These are phyloP conservation scores for Coemansia sp. DNA, from an alignment of 192 early-diverging fungal species.

Conservation along the genomic window DNA sequence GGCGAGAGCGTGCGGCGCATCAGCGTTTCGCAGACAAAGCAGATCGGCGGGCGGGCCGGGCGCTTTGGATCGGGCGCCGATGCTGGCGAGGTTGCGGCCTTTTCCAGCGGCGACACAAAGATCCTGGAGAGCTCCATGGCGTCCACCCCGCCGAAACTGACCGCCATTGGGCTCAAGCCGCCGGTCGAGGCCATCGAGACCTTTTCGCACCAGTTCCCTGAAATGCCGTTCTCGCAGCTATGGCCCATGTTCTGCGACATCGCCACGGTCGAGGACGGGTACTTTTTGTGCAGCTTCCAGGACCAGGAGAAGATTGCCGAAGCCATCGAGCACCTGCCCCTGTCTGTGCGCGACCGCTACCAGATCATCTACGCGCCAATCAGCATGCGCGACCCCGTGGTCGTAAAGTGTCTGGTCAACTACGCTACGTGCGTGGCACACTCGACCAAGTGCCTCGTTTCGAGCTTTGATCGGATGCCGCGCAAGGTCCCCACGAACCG, in stretches of 20 bases:
- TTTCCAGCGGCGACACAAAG: slow-evolving; percentile 14
- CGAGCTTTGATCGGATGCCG: slow-evolving; percentile 55
- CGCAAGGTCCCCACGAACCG: slow-evolving; percentile 7
- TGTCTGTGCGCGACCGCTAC: slow-evolving; percentile 68
- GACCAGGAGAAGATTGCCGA: slow-evolving; percentile 63
- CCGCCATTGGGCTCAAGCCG: slow-evolving; percentile 70
- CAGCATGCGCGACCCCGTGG: slow-evolving; percentile 35
- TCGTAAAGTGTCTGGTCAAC: slow-evolving; percentile 11
- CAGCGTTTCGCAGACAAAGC: slow-evolving; percentile 76
- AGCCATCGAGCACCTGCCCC: slow-evolving; percentile 56
- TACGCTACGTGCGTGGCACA: slow-evolving; percentile 31
- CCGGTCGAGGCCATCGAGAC: slow-evolving; percentile 69
- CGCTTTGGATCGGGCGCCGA: slow-evolving; percentile 70
- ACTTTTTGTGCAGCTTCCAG: slow-evolving; percentile 73
- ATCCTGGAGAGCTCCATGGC: slow-evolving; percentile 18
- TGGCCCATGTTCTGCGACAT: slow-evolving; percentile 74
- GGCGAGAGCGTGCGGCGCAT: slow-evolving; percentile 55
- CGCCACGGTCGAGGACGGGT: slow-evolving; percentile 60
- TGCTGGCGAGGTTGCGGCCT: slow-evolving; percentile 68
- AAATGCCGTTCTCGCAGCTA: slow-evolving; percentile 57
- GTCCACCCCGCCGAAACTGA: slow-evolving; percentile 27
- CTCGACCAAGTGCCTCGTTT: slow-evolving; percentile 41
- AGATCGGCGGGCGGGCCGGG: slow-evolving; percentile 92
- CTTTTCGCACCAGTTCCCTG: slow-evolving; percentile 68
- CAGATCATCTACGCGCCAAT: slow-evolving; percentile 65